Percentiles rank a stretch among this genome's conserved stretches.
Conservation (phyloP, 768 basidiomycete genomes). For the Boletellus sp. region DNA sequence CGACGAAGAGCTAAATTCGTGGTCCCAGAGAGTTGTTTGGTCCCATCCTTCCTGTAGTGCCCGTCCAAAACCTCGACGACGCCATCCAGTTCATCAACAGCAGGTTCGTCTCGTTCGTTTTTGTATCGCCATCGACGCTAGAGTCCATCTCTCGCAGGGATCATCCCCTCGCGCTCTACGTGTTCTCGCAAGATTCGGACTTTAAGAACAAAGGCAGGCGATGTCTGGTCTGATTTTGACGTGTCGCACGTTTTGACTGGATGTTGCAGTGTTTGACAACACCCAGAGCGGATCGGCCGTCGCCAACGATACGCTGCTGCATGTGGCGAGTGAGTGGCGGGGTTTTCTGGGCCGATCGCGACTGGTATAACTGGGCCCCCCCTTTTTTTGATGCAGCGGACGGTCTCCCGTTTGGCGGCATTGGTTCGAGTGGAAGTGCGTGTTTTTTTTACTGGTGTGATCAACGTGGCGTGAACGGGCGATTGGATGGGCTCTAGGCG, state of each 20-base stretch:
- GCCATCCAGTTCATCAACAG: conserved; percentile 67
- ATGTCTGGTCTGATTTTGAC: background rate
- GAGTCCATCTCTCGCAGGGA: conserved; percentile 41
- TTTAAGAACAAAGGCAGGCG: conserved; percentile 59
- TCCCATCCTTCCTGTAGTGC: conserved; percentile 71
- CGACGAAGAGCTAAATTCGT: background rate
- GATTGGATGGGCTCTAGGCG: conserved; percentile 44
- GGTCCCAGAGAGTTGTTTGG: conserved; percentile 74
- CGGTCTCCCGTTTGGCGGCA: conserved; percentile 72
- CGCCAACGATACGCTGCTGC: conserved; percentile 70
- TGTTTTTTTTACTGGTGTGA: background rate
- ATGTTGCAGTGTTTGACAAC: conserved; percentile 52
- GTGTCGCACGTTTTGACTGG: background rate
- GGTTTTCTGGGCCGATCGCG: background rate
- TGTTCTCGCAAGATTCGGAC: conserved; percentile 59
- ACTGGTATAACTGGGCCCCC: background rate
- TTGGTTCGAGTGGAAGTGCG: conserved; percentile 71
- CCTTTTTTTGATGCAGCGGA: conserved; percentile 38
- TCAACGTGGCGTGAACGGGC: background rate
- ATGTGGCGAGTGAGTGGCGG: conserved; percentile 48
- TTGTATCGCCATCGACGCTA: background rate
- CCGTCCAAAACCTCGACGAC: conserved; percentile 65
- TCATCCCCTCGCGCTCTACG: conserved; percentile 72
- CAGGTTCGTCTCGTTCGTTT: conserved; percentile 36
- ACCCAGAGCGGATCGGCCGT: conserved; percentile 70